Base-by-base conservation (phyloP, 1,284 basidiomycete genomes). In the Rhodofomes roseus region DNA sequence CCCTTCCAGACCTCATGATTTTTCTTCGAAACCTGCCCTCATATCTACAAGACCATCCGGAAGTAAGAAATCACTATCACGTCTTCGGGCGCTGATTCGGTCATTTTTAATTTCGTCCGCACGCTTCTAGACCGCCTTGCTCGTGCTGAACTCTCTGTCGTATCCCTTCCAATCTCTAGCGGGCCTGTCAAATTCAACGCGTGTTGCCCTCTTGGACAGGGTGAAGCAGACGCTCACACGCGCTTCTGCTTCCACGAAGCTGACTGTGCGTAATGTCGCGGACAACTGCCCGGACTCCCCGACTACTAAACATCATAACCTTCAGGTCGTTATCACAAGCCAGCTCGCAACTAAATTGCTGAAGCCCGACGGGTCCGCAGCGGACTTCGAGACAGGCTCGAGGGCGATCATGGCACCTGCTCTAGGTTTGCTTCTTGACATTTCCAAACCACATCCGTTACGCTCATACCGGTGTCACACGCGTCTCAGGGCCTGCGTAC, bases 291-390 rank as follows among this genome's bases (percentile, higher is more conserved):
- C 56, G 50, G 39, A 23, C 29, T 27, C 23, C 23, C 39, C 40
- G 29, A 34, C 4, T n/a, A 48, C 50, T 61, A 41, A 50, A 37
- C 20, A 41, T 52, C 43, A 55, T 44, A 55, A n/a, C n/a, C 48
- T 55, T 7, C 50, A 90, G 88, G 76, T 88, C 51, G 75, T 89
- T 50, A 76, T 80, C 37, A 90, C 87, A 3, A 85, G 84, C 39
- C 89, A 91, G 69, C 76, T 90, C 60, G 79, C 85, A 9, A 89
- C 85, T 0, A 90, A 87, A 67, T 73, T 89, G 63, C 70, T 89
- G 52, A 80, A 82, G 57, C 71, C 76, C 6, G 84, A 89, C 66
- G 89, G 88, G 50, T 76, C 82, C 22, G 65, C 79, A 29, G 86
- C 84, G 55, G 87, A 74, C 53, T 89, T 86, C 63, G 84, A 88